Base-by-base conservation (phyloP, 2,329 filamentous ascomycete species). In the Onygenales sp. region DNA sequence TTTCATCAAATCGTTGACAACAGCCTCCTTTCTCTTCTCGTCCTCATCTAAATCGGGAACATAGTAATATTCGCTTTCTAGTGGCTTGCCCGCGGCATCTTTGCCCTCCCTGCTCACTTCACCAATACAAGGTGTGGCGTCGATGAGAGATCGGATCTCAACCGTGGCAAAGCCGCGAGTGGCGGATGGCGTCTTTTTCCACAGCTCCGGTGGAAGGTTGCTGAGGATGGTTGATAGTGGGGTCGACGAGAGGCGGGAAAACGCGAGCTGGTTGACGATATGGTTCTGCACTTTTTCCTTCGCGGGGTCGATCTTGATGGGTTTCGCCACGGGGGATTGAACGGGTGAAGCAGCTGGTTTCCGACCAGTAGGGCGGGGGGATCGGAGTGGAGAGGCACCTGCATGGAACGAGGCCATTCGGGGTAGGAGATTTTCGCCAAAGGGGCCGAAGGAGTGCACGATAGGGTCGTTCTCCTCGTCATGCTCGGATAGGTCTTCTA, bases 51-150 rank as follows among this genome's bases (percentile, higher is more conserved):
- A 79, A 69, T 97, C 92, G 0, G 91, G 87, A 7, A 96, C 78
- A 65, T 98, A 98, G 72, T 97, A 97, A 69, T 94, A 97, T 69
- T 98, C 91, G 75, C 88, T 94, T 76, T 98, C 92, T 1, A 98
- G 80, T 6, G 85, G 75, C 74, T 96, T 93, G 60, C 93, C 93
- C 0, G 93, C 92, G 5, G 93, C 93, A 66, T 98, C 93, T 70
- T 97, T 98, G 66, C 93, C 93, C 68, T 92, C 85, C 41, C 93
- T 85, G 50, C 80, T 78, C 62, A 98, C 95, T 68, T 93, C 86
- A 46, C 93, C 93, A 58, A 97, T 84, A 66, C 89, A 95, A 7
- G 80, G 70, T 5, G 88, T 87, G 27, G 76, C 75, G 65, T 90
- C 86, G 43, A 97, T 80, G 54, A 94, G 78, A 45, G 73, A 75